phyloP scores from a whole-genome alignment of 1,139 yeast genomes.

The Zygosaccharomyces pseudobailii region DNA sequence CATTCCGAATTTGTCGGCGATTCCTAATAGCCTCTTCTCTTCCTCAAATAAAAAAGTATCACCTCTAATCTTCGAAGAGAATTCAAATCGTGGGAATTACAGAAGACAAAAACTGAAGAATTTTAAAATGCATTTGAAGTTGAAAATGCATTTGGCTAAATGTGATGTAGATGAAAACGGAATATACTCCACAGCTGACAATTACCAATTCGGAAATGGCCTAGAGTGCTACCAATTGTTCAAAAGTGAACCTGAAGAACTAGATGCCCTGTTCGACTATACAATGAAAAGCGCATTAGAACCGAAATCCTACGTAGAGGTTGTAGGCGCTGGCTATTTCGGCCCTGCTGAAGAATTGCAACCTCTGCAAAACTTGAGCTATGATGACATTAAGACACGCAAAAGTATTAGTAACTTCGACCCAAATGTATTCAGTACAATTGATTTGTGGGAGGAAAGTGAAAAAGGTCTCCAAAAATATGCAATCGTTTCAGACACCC shows the following conservation, averaged over 20 bases:
- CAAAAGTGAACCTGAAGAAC: constrained; percentile 15
- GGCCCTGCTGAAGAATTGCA: not conserved
- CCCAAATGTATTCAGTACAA: not conserved
- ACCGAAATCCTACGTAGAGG: not conserved
- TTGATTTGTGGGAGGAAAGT: not conserved
- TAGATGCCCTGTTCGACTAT: constrained; percentile 18
- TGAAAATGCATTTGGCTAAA: constrained; percentile 4
- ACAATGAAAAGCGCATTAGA: constrained; percentile 10
- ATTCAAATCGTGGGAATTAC: constrained; percentile 1
- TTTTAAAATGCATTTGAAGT: constrained; percentile 6
- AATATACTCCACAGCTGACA: not conserved
- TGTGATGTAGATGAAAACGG: not conserved
- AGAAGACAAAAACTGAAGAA: constrained; percentile 9
- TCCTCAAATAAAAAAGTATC: not conserved
- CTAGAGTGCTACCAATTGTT: constrained; percentile 15
- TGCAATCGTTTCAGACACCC: not conserved
- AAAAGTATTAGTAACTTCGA: not conserved
- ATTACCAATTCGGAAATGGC: not conserved
- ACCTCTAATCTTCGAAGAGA: not conserved
- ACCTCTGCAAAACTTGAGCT: constrained; percentile 1
- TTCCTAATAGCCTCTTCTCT: not conserved
- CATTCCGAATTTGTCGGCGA: constrained; percentile 8
- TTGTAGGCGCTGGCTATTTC: not conserved
- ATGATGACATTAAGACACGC: not conserved
- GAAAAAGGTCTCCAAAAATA: not conserved